Conservation (phyloP, 768 basidiomycete species). For the Xerocomellus amylosporus region DNA sequence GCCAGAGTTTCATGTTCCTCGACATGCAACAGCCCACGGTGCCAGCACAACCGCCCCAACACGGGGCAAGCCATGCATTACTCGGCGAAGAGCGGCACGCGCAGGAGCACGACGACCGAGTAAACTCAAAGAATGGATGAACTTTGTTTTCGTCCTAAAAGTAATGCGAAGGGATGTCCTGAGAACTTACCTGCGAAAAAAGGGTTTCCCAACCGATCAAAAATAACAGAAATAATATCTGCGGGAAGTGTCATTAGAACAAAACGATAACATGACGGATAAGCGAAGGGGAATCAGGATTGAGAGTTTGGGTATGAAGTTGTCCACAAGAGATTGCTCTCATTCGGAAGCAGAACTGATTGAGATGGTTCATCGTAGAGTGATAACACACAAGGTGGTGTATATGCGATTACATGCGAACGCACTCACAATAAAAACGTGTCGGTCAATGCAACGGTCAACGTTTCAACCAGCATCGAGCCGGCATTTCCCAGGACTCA, state of each 20-base stretch:
- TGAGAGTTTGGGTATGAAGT: conserved; percentile 44
- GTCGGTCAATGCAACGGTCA: not conserved
- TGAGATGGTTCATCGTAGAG: conserved; percentile 46
- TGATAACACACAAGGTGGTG: not conserved
- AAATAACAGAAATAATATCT: conserved; percentile 3
- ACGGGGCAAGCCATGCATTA: conserved; percentile 42
- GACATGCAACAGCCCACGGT: conserved; percentile 29
- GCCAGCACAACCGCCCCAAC: conserved; percentile 46
- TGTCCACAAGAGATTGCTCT: conserved; percentile 76
- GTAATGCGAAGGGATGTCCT: not conserved
- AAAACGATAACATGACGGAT: not conserved
- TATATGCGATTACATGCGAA: not conserved
- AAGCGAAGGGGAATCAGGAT: conserved; percentile 41
- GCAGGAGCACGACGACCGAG: conserved; percentile 34
- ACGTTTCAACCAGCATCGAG: not conserved
- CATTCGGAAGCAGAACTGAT: conserved; percentile 87
- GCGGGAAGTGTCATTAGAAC: conserved; percentile 1
- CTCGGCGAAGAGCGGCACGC: conserved; percentile 38
- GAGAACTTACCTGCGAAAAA: not conserved
- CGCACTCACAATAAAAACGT: conserved; percentile 12
- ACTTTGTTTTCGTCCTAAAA: conserved; percentile 66
- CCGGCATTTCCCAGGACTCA: too few species aligned
- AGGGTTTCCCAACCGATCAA: not conserved
- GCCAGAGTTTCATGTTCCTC: conserved; percentile 58
- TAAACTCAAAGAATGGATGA: conserved; percentile 81